phyloP scores from a whole-genome alignment of 305 asterid species.

The Fraxinus angustifolia region DNA sequence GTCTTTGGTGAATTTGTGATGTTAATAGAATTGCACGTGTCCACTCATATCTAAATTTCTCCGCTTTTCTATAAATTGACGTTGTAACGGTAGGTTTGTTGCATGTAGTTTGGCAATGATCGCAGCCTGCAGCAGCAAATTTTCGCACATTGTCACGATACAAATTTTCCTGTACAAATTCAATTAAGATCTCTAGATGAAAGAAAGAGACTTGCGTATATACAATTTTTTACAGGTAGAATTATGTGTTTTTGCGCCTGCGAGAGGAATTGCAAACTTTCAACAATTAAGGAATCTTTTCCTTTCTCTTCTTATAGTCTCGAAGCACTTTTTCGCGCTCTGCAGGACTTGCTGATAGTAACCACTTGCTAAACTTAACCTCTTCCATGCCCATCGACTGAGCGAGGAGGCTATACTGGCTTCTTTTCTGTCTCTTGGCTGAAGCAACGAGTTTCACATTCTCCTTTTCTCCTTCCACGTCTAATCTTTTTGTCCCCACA shows the following conservation, averaged over 20 bases:
- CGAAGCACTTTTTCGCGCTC: constrained; percentile 33
- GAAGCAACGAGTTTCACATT: constrained; percentile 24
- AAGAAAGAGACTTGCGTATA: background rate
- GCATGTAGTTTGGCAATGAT: background rate
- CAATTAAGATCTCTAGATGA: background rate
- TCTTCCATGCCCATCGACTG: constrained; percentile 66
- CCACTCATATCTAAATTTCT: no score
- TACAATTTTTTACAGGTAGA: background rate
- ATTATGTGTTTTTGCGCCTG: background rate
- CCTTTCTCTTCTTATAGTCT: constrained; percentile 33
- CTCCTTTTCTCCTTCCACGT: constrained; percentile 24
- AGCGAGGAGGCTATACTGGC: constrained; percentile 53
- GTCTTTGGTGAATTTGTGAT: no score
- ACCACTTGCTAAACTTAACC: constrained; percentile 56
- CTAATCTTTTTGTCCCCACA: constrained; percentile 31
- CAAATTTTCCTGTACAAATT: background rate
- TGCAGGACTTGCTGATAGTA: constrained; percentile 47
- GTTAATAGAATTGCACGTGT: no score
- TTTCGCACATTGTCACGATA: background rate
- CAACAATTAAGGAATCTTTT: constrained; percentile 24
- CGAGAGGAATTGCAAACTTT: background rate
- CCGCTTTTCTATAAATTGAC: background rate
- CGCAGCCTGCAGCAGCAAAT: background rate
- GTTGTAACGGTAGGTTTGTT: background rate
- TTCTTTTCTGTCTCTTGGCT: constrained; percentile 47